Conservation (phyloP, 2,329 filamentous ascomycete genomes). For the Aspergillus japonicus region DNA sequence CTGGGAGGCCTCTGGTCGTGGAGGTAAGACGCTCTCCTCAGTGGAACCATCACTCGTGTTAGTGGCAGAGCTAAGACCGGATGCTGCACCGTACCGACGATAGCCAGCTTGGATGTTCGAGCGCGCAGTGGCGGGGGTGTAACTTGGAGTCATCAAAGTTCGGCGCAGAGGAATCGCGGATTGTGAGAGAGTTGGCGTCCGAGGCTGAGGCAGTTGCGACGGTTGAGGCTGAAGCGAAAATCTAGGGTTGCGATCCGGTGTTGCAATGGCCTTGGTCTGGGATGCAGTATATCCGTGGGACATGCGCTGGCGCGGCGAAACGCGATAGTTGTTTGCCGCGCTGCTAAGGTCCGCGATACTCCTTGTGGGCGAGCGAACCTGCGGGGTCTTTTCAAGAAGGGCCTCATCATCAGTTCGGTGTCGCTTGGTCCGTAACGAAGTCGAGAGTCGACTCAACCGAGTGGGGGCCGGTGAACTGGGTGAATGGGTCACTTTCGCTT, state of each 20-base stretch:
- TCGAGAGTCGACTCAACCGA: constrained; percentile 42
- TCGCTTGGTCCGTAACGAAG: constrained; percentile 39
- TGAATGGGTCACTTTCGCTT: constrained; percentile 14
- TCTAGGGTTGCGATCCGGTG: constrained; percentile 23
- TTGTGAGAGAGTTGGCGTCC: constrained; percentile 32
- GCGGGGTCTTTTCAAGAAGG: constrained; percentile 30
- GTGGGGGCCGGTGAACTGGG: constrained; percentile 28
- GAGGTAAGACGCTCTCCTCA: constrained; percentile 21
- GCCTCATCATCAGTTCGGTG: constrained; percentile 38
- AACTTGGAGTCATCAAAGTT: constrained; percentile 34
- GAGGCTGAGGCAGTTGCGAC: constrained; percentile 27
- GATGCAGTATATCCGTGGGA: constrained; percentile 29
- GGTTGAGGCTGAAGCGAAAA: constrained; percentile 25
- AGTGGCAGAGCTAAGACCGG: constrained; percentile 10
- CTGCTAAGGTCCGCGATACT: constrained; percentile 44
- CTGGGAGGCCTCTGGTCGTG: constrained; percentile 27
- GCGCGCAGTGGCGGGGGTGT: constrained; percentile 37
- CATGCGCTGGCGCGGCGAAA: constrained; percentile 35
- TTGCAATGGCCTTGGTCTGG: constrained; percentile 25
- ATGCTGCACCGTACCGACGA: constrained; percentile 38
- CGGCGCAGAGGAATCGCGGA: constrained; percentile 40
- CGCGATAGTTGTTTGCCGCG: constrained; percentile 27
- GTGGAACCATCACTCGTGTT: constrained; percentile 18
- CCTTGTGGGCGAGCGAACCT: constrained; percentile 41
- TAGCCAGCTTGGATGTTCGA: constrained; percentile 44